Conservation (phyloP, 1,284 basidiomycete species). For the Malassezia yamatoensis region DNA sequence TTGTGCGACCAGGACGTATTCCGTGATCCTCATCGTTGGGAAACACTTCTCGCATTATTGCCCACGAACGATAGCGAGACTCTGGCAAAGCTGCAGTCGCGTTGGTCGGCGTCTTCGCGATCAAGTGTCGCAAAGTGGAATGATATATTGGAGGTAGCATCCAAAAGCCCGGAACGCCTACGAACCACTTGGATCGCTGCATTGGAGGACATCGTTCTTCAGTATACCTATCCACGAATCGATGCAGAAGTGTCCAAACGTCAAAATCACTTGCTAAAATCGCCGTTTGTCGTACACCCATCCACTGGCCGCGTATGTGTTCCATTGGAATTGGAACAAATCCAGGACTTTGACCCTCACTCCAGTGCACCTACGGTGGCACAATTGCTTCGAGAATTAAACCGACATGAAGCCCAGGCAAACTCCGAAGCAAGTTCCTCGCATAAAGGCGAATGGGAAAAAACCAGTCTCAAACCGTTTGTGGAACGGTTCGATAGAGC, state of each 20-base stretch:
- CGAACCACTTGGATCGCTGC: slow-evolving; percentile 34
- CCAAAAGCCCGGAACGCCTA: slow-evolving; percentile 39
- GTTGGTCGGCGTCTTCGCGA: slow-evolving; percentile 55
- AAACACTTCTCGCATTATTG: slow-evolving; percentile 64
- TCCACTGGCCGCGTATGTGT: slow-evolving; percentile 93
- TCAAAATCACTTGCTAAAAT: slow-evolving; percentile 92
- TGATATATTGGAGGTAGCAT: slow-evolving; percentile 53
- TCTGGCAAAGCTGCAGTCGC: slow-evolving; percentile 50
- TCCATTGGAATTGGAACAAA: slow-evolving; percentile 66
- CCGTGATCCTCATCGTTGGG: slow-evolving; percentile 60
- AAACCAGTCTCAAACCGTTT: slow-evolving; percentile 65
- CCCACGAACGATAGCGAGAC: slow-evolving; percentile 50
- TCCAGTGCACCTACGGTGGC: slow-evolving; percentile 68
- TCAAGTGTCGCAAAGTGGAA: slow-evolving; percentile 58
- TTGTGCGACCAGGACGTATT: slow-evolving; percentile 82
- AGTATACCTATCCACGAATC: slow-evolving; percentile 91
- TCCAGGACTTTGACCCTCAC: slow-evolving; percentile 78
- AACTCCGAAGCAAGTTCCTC: slow-evolving; percentile 19
- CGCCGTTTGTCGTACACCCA: slow-evolving; percentile 93
- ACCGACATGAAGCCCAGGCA: slow-evolving; percentile 51
- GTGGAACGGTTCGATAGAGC: slow-evolving; percentile 81
- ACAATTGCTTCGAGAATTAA: slow-evolving; percentile 68
- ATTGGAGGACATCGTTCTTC: slow-evolving; percentile 72
- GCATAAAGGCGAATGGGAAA: slow-evolving; percentile 51
- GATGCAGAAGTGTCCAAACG: slow-evolving; percentile 96